Evolutionary conservation across 306 rosid species (phyloP).

Genomic region (Vicia faba): DNA sequence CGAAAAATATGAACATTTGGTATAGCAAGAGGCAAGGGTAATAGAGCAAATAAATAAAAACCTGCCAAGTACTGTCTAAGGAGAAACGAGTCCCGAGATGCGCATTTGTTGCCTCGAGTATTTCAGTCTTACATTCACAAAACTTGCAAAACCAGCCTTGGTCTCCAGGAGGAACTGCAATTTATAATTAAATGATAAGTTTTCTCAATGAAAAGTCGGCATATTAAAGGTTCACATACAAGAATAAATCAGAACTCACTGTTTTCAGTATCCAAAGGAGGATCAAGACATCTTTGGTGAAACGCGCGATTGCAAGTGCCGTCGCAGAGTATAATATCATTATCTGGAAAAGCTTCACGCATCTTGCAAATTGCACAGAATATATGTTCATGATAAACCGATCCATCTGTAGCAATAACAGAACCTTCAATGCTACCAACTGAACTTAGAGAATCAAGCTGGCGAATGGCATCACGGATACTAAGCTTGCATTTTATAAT

Average conservation of each 20-base stretch:
- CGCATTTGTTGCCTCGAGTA: slow-evolving; percentile 79
- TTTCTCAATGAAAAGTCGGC: slow-evolving; percentile 29
- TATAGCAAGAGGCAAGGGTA: slow-evolving; percentile 5
- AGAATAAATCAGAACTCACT: slow-evolving; percentile 56
- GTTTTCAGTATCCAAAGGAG: slow-evolving; percentile 83
- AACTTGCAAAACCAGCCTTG: slow-evolving; percentile 95
- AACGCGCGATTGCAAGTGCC: slow-evolving; percentile 94
- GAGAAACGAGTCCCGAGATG: slow-evolving; percentile 84
- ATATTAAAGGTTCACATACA: slow-evolving; percentile 30
- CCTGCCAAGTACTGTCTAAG: slow-evolving; percentile 82
- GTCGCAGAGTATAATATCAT: slow-evolving; percentile 92
- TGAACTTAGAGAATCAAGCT: slow-evolving; percentile 79
- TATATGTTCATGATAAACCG: slow-evolving; percentile 91
- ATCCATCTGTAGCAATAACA: slow-evolving; percentile 88
- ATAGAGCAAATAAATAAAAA: slow-evolving; percentile 31
- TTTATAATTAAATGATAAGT: slow-evolving; percentile 36
- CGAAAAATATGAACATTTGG: neutral
- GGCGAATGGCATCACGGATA: slow-evolving; percentile 74
- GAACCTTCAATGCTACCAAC: slow-evolving; percentile 89
- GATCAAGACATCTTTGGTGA: slow-evolving; percentile 91
- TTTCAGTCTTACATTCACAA: slow-evolving; percentile 89
- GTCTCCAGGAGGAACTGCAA: slow-evolving; percentile 87
- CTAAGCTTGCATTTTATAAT: slow-evolving; percentile 86
- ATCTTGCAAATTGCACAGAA: slow-evolving; percentile 91
- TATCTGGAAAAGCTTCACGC: slow-evolving; percentile 79